Percentiles rank a stretch among this genome's conserved stretches.
Conservation (phyloP, 768 basidiomycete species). For the Mycena metata region DNA sequence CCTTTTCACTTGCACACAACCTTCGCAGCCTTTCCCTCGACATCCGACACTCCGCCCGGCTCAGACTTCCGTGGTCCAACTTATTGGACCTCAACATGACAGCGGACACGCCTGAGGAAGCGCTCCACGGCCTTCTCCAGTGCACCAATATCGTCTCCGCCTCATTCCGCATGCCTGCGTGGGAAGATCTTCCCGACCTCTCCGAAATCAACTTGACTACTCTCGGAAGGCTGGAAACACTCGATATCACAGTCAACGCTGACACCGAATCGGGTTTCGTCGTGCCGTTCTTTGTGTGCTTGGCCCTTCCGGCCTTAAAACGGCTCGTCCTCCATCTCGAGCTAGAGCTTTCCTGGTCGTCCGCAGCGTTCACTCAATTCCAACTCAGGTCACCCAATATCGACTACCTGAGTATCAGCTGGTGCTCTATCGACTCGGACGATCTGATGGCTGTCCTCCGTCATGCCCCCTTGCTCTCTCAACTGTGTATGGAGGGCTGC, state of each 20-base stretch:
- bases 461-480: constrained; percentile 14
- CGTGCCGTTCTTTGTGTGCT: constrained; percentile 12
- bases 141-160: constrained; percentile 10
- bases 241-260: neutral
- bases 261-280: neutral
- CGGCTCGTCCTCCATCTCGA: neutral
- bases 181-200: constrained; percentile 1
- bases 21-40: neutral
- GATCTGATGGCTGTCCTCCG: constrained; percentile 13
- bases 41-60: neutral
- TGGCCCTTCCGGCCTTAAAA: constrained; percentile 12
- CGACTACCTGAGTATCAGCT: neutral
- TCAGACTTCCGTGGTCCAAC: constrained; percentile 26
- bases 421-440: neutral
- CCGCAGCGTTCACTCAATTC: constrained; percentile 14
- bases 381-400: constrained; percentile 21
- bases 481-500: neutral
- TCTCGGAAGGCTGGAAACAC: neutral
- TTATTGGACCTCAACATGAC: neutral
- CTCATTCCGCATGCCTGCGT: neutral
- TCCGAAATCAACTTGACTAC: neutral
- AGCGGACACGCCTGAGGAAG: neutral
- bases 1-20: neutral
- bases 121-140: constrained; percentile 10
- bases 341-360: neutral